Evolutionary conservation across 169 alveolate species (phyloP), one percentile per base, ranked within the genome.

Genomic region (Miamiensis avidus): DNA sequence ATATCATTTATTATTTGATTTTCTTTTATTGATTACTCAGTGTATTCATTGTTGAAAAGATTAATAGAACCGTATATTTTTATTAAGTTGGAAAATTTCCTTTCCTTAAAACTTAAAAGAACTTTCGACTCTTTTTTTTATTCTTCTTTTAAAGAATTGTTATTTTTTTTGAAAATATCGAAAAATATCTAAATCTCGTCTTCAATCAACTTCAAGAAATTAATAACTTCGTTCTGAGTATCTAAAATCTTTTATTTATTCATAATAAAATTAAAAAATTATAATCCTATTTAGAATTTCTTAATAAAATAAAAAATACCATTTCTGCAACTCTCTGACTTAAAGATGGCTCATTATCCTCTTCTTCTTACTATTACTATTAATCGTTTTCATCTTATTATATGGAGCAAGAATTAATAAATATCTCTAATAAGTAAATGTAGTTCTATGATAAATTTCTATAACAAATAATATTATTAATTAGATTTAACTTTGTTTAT

Each of bases 11-110:
- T 28, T 0, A 79, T 79, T 34, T 72, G n/a, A 49, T 74, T 34
- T 1, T 27, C 34, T n/a, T 79, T 74, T 27, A 34, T 26, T 20
- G 33, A 27, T n/a, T 77, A 64, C 30, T 79, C 73, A 29, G 34
- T 64, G 28, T 28, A 34, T 29, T 34, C 28, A n/a, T n/a, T 15
- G 1, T 79, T 33, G n/a, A 65, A 79, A 29, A 34, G 76, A 79
- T 49, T 29, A n/a, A 79, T 29, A 49, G 76, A 65, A n/a, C 84
- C 84, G 64, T 79, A 79, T 1, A 74, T 79, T 29, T 28, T 79
- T 28, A 79, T 79, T 32, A 34, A 29, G 4, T 64, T 34, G 1
- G 84, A 34, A 31, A 79, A 79, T 11, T 31, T 79, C 20, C 15
- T n/a, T n/a, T 79, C 34, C 64, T 72, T 79, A 29, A 4, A 34